phyloP scores from a whole-genome alignment of 805 yeast species.

The Pichia sporocuriosa region DNA sequence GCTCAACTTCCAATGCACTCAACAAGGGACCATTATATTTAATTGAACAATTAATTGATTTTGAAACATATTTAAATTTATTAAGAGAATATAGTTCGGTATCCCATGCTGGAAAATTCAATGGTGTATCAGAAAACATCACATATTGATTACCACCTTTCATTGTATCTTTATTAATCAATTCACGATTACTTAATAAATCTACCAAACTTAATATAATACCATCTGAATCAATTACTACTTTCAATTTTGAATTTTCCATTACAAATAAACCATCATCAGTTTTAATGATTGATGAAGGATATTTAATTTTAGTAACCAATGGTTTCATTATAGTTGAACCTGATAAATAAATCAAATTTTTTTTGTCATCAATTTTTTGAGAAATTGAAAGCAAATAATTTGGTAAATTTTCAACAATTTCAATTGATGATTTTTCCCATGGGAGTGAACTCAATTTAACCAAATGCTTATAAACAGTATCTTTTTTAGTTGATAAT shows the following conservation, averaged over 20 bases:
- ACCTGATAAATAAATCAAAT: constrained; percentile 18
- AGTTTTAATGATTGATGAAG: constrained; percentile 41
- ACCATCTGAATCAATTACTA: constrained; percentile 46
- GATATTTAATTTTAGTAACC: constrained; percentile 30
- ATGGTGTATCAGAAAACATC: constrained; percentile 83
- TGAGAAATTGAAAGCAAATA: constrained; percentile 10
- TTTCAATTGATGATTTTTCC: constrained; percentile 44
- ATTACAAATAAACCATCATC: constrained; percentile 39
- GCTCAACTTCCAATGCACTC: constrained; percentile 56
- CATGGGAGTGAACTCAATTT: constrained; percentile 59
- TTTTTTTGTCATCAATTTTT: constrained; percentile 7
- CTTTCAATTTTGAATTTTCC: constrained; percentile 55
- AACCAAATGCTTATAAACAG: constrained; percentile 18
- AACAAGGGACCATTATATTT: constrained; percentile 49
- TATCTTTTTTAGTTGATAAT: constrained; percentile 6
- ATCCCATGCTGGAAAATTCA: constrained; percentile 95
- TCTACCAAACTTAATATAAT: constrained; percentile 61
- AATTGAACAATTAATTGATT: constrained; percentile 34
- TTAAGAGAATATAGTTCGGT: constrained; percentile 85
- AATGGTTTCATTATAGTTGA: constrained; percentile 21
- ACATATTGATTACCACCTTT: constrained; percentile 76
- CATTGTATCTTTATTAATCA: constrained; percentile 49
- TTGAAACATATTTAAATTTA: constrained; percentile 49
- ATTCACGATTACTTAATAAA: constrained; percentile 50
- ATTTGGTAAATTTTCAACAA: constrained; percentile 15